Conservation (phyloP, 75 land plant genomes). For the Pinus tabuliformis region DNA sequence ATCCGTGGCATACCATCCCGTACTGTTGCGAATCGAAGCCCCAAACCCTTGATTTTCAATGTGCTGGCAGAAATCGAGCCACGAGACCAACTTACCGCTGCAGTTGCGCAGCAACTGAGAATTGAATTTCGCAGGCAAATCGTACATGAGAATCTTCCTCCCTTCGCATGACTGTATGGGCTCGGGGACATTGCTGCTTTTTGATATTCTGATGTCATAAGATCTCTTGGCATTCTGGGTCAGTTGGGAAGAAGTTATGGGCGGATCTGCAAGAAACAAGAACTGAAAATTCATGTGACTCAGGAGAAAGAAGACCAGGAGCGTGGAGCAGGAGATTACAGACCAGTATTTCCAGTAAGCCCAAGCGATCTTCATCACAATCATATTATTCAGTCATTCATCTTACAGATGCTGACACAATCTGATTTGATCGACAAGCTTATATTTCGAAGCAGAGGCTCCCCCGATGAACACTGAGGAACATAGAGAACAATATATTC, state of each 20-base stretch:
- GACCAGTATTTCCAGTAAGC: background rate
- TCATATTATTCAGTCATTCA: no score
- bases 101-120: conserved; percentile 18
- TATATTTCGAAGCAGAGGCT: no score
- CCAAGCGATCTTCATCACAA: background rate
- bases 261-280: no score
- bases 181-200: background rate
- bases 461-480: no score
- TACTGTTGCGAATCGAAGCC: background rate
- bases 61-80: conserved; percentile 27
- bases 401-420: no score
- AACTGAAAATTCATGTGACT: background rate
- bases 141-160: conserved; percentile 3
- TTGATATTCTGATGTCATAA: no score
- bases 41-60: conserved; percentile 22
- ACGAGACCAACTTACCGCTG: conserved; percentile 10
- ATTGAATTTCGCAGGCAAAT: conserved; percentile 26
- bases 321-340: background rate
- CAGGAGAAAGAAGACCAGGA: background rate
- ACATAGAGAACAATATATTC: no score
- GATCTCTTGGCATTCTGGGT: no score
- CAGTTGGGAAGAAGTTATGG: no score
- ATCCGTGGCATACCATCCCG: conserved; percentile 28
- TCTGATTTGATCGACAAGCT: no score
- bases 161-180: background rate